Evolutionary conservation across 2,329 filamentous ascomycete species (phyloP), one percentile per base, ranked within the genome.

Genomic region (Apiospora phragmitis): DNA sequence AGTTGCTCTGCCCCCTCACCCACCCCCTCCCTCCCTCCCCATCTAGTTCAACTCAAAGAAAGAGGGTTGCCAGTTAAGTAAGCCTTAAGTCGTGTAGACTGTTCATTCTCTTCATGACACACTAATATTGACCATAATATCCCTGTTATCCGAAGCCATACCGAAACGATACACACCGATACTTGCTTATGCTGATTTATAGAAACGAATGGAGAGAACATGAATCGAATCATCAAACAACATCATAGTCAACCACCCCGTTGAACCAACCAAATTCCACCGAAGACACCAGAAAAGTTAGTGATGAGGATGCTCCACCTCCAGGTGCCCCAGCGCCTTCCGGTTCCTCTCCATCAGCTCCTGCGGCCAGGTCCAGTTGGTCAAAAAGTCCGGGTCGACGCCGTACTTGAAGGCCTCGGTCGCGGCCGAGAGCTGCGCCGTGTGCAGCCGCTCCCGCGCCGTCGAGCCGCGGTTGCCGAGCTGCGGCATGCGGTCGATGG

Each of bases 381-480:
- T 89, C 76, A 92, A 85, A 77, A 88, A 86, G 43, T 89, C 83
- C 1, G 91, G 91, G 81, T 95, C 93, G 75, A 93, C 82, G 26
- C 93, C 93, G 67, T 86, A 85, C 83, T 93, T 91, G 75, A 89
- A 94, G 0, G 92, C 91, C 78, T 89, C 86, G 71, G 87, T 89
- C 75, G 86, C 86, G 2, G 90, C 90, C 68, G 83, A 82, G 75
- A 93, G 89, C 84, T 92, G 91, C 73, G 86, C 82, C 75, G 91
- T 89, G 72, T 90, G 80, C 74, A 95, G 83, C 70, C 83, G 83
- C 82, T 94, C 91, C 32, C 92, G 83, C 0, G 90, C 88, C 0
- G 85, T 81, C 0, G 89, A 82, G 1, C 89, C 92, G 69, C 85
- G 88, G 82, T 94, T 94, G 21, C 88, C 86, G 42, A 94, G 81